Base-by-base conservation (phyloP, 805 yeast species). In the Candida sphagnicola region DNA sequence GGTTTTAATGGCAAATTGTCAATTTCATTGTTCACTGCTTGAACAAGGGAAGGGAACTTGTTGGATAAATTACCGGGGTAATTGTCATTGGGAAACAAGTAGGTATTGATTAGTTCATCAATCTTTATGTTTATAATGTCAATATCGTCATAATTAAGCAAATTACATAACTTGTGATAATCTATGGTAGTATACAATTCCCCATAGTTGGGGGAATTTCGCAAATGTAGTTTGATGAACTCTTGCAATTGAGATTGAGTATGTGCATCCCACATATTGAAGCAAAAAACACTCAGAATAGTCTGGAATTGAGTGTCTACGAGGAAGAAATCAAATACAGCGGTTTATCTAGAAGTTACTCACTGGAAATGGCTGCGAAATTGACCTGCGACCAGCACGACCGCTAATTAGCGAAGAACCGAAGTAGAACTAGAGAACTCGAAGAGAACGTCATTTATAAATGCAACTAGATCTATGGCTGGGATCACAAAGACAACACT, bases 71-170 rank as follows among this genome's bases (percentile, higher is more conserved):
- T 31, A 16, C 41, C 41, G 19, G 55, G 60, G 36, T 37, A 53
- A 15, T 26, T 26, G 13, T 13, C 13, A 26, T 10, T 12, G 6
- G 29, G 29, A 13, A 26, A 26, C 29, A 26, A 26, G 6, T 8
- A 5, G 5, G 8, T 5, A n/a, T 10, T 26, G 29, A 13, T 5
- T 5, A 56, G 31, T 23, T 51, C 54, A 44, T 58, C 63, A 1
- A 50, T 45, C 39, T 50, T 52, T 12, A 52, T 28, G 36, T 48
- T 43, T 2, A 56, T 32, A 23, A 44, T 43, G 12, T 50, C 55
- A 5, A 31, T 24, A 21, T 54, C 53, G 25, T 43, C 36, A 8
- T 44, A 30, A 4, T 47, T 44, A 8, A 54, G 35, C 2, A 43
- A 14, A 4, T 38, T 39, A 5, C 19, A 28, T 18, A 57, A 30